phyloP scores from a whole-genome alignment of 148 eudicot genomes.

The Vaccinium vitisidaea region DNA sequence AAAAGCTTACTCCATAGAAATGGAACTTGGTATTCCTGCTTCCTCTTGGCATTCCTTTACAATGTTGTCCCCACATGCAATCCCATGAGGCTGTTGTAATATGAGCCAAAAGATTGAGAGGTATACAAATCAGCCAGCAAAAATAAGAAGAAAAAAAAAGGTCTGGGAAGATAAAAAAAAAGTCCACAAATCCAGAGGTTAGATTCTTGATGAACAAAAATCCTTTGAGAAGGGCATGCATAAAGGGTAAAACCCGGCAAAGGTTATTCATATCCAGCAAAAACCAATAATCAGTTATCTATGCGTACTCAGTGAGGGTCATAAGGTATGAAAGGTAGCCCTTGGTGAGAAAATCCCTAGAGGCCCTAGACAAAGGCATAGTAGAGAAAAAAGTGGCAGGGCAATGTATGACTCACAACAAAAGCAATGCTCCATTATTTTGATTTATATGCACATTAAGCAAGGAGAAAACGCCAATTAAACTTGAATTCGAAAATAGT shows the following conservation, averaged over 20 bases:
- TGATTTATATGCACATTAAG: conserved; percentile 1
- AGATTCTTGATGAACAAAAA: neutral
- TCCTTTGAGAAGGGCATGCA: conserved; percentile 2
- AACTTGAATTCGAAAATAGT: neutral
- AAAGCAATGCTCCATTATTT: neutral
- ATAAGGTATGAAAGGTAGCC: neutral
- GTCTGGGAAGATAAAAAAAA: neutral
- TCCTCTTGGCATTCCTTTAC: conserved; percentile 94
- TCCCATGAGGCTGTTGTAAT: conserved; percentile 71
- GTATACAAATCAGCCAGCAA: neutral
- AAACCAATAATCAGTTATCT: neutral
- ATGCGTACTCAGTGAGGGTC: neutral
- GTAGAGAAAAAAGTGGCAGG: neutral
- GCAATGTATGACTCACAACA: neutral
- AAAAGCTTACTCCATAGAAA: conserved; percentile 52
- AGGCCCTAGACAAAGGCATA: neutral
- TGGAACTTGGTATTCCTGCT: conserved; percentile 75
- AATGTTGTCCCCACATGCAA: conserved; percentile 74
- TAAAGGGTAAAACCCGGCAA: neutral
- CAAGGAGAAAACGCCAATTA: neutral
- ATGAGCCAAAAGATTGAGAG: conserved; percentile 14
- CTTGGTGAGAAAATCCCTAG: neutral
- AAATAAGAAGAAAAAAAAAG: neutral
- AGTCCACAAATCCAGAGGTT: neutral
- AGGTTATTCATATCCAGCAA: neutral